Percentiles rank a stretch among this genome's conserved stretches.
phyloP scores from a whole-genome alignment of 2,329 filamentous ascomycete species.

The Penicillium verrucosum region DNA sequence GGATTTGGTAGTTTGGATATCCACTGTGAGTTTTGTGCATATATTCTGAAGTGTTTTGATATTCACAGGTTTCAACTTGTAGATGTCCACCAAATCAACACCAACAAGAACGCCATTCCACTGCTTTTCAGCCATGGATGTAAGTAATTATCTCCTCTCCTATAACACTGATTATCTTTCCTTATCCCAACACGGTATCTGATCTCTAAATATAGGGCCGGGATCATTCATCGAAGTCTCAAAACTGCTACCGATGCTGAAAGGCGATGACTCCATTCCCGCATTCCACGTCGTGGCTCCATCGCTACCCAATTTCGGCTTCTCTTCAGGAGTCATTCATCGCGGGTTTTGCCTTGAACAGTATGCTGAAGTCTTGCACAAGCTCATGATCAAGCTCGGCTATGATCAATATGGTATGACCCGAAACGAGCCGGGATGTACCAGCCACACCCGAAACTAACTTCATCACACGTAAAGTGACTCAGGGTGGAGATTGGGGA shows the following conservation, averaged over 20 bases:
- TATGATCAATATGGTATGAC: constrained; percentile 56
- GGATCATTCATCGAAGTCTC: constrained; percentile 62
- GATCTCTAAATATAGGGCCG: constrained; percentile 44
- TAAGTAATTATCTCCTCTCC: constrained; percentile 23
- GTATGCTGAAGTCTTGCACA: constrained; percentile 64
- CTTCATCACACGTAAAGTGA: constrained; percentile 21
- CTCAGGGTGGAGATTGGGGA: constrained; percentile 70
- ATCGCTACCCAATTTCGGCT: constrained; percentile 56
- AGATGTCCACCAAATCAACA: constrained; percentile 57
- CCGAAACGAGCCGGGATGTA: neutral
- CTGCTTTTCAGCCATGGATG: constrained; percentile 67
- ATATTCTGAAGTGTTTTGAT: neutral
- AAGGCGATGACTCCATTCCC: constrained; percentile 35
- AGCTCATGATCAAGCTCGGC: constrained; percentile 66
- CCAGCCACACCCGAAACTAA: neutral
- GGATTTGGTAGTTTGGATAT: constrained; percentile 60
- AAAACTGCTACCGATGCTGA: constrained; percentile 46
- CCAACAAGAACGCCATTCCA: constrained; percentile 56
- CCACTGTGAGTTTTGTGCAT: constrained; percentile 47
- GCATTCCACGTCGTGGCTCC: constrained; percentile 55
- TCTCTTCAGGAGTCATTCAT: constrained; percentile 44
- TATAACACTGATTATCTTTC: neutral
- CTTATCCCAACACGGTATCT: neutral
- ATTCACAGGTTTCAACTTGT: neutral
- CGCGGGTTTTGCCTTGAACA: constrained; percentile 57